phyloP scores from a whole-genome alignment of 75 land plant genomes.

The Pseudotsuga menziesii region DNA sequence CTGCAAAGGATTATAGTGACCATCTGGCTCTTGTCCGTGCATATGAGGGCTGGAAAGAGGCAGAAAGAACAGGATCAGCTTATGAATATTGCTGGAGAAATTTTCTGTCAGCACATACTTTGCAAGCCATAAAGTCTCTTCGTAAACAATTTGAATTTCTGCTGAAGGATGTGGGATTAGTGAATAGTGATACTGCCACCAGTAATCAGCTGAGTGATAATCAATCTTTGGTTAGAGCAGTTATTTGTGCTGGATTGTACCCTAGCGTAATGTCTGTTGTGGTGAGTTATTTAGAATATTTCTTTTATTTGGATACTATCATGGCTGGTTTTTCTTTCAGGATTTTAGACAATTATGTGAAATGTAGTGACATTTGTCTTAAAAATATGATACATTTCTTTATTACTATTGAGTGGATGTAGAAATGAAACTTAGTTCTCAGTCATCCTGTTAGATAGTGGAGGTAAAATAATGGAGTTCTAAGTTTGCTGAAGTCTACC shows the following conservation, averaged over 20 bases:
- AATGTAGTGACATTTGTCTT: background rate
- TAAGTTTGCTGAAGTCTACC: background rate
- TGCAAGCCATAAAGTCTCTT: slow-evolving; percentile 82
- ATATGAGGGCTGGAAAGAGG: slow-evolving; percentile 80
- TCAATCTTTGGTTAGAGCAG: slow-evolving; percentile 60
- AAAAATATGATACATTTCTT: background rate
- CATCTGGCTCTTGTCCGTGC: slow-evolving; percentile 81
- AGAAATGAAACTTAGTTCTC: background rate
- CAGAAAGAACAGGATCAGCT: slow-evolving; percentile 57
- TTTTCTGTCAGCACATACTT: slow-evolving; percentile 74
- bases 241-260: slow-evolving; percentile 90
- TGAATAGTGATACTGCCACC: slow-evolving; percentile 28
- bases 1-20: slow-evolving; percentile 62
- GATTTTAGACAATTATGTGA: background rate
- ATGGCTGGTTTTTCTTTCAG: background rate
- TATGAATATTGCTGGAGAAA: slow-evolving; percentile 78
- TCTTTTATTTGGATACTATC: no score
- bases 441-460: background rate
- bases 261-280: slow-evolving; percentile 84
- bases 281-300: slow-evolving; percentile 30
- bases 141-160: slow-evolving; percentile 76
- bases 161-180: slow-evolving; percentile 68
- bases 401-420: background rate
- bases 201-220: slow-evolving; percentile 66
- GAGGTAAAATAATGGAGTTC: background rate